Base-by-base conservation (phyloP, 768 basidiomycete genomes). In the Termitomyces sp. region DNA sequence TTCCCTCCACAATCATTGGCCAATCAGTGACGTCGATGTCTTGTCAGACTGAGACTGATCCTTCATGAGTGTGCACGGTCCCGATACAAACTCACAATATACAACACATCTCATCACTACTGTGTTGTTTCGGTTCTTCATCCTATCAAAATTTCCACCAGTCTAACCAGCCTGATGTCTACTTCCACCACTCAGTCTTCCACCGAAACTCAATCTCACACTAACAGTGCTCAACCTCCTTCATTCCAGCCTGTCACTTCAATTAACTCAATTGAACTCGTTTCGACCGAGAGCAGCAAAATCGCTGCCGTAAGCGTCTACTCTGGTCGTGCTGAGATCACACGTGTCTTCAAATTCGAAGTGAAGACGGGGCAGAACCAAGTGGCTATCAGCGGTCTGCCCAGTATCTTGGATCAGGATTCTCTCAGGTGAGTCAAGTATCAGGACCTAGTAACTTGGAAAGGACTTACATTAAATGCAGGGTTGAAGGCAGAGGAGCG, bases 261-360 rank as follows among this genome's bases (percentile, higher is more conserved):
- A n/a, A n/a, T n/a, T n/a, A 67, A 62, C 31, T n/a, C 58, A 11
- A 62, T 73, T 17, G 67, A 69, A 32, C 67, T 74, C 10, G 57
- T 63, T 25, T 71, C 72, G 4, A 51, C 52, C 3, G 57, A 60
- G n/a, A 60, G 66, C 57, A 76, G 77, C 66, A 74, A 70, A 57
- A 75, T 79, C 31, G 60, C 66, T n/a, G 63, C 63, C 20, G 71
- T 79, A 51, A 77, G 67, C 62, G 48, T 78, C 42, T 79, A 77
- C 60, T 67, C 75, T 29, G 66, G 71, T 6, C 73, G 71, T 15
- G 77, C 77, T 17, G 75, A 79, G 53, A 67, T 78, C 32, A 75
- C 71, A 4, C 70, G 77, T 8, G 55, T 68, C 4, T 77, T 70
- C 65, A 71, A 68, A 43, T 65, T 76, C 53, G 42, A 60, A 29